Percentiles rank a stretch among this genome's conserved stretches.
These are phyloP conservation scores for Lentinus tigrinus DNA, from an alignment of 768 basidiomycete species.

Conservation along the genomic window DNA sequence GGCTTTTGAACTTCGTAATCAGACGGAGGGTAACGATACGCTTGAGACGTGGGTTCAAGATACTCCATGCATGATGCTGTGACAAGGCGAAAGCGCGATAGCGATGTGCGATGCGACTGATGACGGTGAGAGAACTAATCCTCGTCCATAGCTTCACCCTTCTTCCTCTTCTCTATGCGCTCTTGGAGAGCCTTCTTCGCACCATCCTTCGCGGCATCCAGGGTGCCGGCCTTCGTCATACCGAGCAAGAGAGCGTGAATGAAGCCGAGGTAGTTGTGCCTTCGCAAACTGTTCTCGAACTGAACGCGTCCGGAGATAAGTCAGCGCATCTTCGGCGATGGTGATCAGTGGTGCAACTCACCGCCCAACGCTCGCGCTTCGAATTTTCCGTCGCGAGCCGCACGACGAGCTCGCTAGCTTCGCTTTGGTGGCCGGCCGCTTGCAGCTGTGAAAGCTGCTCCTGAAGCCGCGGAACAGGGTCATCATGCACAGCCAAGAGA, in stretches of 20 bases:
- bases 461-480: conserved; percentile 72
- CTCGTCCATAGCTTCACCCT: conserved; percentile 43
- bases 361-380: conserved; percentile 81
- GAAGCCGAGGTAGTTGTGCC: conserved; percentile 85
- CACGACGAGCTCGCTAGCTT: conserved; percentile 51
- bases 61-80: background rate
- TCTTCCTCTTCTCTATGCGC: conserved; percentile 40
- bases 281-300: conserved; percentile 86
- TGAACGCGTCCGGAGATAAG: conserved; percentile 26
- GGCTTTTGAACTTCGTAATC: no score
- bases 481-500: conserved; percentile 81
- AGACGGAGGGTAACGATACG: no score
- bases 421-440: conserved; percentile 31
- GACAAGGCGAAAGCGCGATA: background rate
- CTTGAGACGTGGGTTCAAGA: background rate
- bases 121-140: conserved; percentile 26
- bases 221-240: conserved; percentile 67
- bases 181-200: conserved; percentile 46
- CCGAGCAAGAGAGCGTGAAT: conserved; percentile 71
- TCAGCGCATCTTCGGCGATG: background rate
- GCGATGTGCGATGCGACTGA: conserved; percentile 1
- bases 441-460: conserved; percentile 51
- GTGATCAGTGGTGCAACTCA: conserved; percentile 40
- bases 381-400: conserved; percentile 65
- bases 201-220: conserved; percentile 49